Evolutionary conservation across 1,284 basidiomycete species (phyloP), one percentile per base, ranked within the genome.

Genomic region (Ustilago xerochloae): DNA sequence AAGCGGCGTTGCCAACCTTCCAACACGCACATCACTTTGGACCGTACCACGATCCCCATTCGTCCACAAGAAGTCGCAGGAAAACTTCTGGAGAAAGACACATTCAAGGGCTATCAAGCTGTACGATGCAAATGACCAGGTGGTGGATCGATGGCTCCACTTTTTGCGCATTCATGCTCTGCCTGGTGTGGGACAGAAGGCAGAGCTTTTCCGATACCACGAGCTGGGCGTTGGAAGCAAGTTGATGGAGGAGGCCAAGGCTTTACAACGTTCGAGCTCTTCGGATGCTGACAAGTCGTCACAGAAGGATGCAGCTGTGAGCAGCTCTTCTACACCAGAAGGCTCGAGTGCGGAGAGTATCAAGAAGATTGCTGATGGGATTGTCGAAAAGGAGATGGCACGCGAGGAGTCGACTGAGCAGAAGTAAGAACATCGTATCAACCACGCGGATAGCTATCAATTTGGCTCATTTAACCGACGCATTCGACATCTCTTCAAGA

Each of bases 41-140:
- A 97, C 96, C 0, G 94, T 98, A 13, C 88, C 89, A 10, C 89
- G 91, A 43, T 89, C 90, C 4, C 94, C 95, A 4, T 98, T 98
- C 85, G 91, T 90, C 8, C 91, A 96, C 86, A 99, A 99, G 85
- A 97, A 97, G 86, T 88, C 89, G 20, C 94, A 97, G 86, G 94
- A 99, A 87, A 98, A 98, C 86, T 99, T 97, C 85, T 91, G 94
- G 85, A 87, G 93, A 30, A 88, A 87, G 79, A 91, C 92, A 58
- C 92, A 96, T 83, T 92, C 91, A 79, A 88, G 95, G 15, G 89
- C 88, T 22, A 90, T 99, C 86, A 95, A 95, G 86, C 91, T 94
- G 1, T 98, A 89, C 88, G 95, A 99, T 85, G 89, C 94, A 10
- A 88, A 94, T 79, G 87, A 89, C 1, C 89, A 91, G 70, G 90